phyloP scores from a whole-genome alignment of 495 filamentous ascomycete genomes.

The Penicillium goetzii region DNA sequence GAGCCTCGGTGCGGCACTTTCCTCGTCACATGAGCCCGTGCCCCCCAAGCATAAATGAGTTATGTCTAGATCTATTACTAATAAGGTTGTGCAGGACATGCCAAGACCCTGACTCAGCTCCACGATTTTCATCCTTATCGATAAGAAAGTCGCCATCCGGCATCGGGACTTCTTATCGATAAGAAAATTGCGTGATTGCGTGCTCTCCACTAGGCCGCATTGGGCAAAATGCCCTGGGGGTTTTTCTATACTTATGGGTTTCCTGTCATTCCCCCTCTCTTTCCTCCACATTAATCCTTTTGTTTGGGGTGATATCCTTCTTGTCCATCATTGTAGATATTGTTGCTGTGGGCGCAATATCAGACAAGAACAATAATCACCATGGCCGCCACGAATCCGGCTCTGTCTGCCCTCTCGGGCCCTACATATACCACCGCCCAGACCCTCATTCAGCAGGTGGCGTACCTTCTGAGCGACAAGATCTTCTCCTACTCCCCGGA shows the following conservation, averaged over 20 bases:
- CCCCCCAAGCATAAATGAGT: neutral
- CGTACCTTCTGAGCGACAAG: constrained; percentile 91
- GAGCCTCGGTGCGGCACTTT: constrained; percentile 29
- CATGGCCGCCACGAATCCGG: constrained; percentile 43
- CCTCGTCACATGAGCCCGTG: constrained; percentile 17
- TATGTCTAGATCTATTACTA: neutral
- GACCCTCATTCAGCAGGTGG: constrained; percentile 90
- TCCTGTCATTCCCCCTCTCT: constrained; percentile 26
- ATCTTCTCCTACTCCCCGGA: constrained; percentile 96
- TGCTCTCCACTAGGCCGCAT: constrained; percentile 46
- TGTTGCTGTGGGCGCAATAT: constrained; percentile 31
- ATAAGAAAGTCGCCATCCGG: constrained; percentile 11
- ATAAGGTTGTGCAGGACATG: neutral
- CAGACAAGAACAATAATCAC: constrained; percentile 36
- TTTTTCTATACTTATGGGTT: constrained; percentile 39
- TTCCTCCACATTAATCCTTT: constrained; percentile 27
- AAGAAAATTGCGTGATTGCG: constrained; percentile 49
- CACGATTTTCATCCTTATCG: constrained; percentile 1
- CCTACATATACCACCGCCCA: constrained; percentile 92
- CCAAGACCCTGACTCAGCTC: constrained; percentile 5
- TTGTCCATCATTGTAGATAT: constrained; percentile 32
- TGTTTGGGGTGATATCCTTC: constrained; percentile 29
- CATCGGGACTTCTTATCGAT: constrained; percentile 33
- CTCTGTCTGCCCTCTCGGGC: constrained; percentile 70
- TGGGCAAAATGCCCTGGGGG: constrained; percentile 37